phyloP scores from a whole-genome alignment of 1,284 basidiomycete genomes.

The Cryptococcus sp. region DNA sequence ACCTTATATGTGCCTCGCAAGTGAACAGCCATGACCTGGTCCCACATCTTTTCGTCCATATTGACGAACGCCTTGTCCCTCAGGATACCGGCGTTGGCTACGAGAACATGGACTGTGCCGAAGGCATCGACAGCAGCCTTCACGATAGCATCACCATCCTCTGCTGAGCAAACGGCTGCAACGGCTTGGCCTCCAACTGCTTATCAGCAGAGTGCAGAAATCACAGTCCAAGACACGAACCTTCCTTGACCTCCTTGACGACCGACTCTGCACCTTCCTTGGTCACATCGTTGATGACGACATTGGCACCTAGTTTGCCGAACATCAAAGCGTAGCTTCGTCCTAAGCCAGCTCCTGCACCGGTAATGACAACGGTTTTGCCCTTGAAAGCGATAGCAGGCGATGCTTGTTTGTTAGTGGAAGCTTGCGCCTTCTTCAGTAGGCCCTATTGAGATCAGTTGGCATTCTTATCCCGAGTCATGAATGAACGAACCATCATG shows the following conservation, averaged over 20 bases:
- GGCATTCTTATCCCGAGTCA: neutral
- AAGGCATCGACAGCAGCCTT: constrained; percentile 83
- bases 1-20: constrained; percentile 62
- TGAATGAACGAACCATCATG: constrained; percentile 53
- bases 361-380: constrained; percentile 91
- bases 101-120: constrained; percentile 79
- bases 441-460: constrained; percentile 11
- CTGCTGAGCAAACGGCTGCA: constrained; percentile 76
- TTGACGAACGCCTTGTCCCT: constrained; percentile 86
- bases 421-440: constrained; percentile 63
- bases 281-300: constrained; percentile 93
- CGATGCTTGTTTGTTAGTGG: constrained; percentile 68
- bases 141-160: constrained; percentile 83
- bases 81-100: constrained; percentile 93
- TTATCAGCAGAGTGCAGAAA: constrained; percentile 5
- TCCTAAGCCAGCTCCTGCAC: constrained; percentile 88
- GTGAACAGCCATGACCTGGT: constrained; percentile 83
- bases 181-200: constrained; percentile 83
- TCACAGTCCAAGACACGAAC: too few species aligned
- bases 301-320: constrained; percentile 84
- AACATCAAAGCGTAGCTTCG: constrained; percentile 90
- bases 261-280: constrained; percentile 78
- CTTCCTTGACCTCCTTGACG: constrained; percentile 77
- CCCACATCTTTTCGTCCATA: constrained; percentile 92
- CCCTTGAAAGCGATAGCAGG: constrained; percentile 73